Conservation (phyloP, 2,329 filamentous ascomycete species). For the Pestalotiopsis fici region DNA sequence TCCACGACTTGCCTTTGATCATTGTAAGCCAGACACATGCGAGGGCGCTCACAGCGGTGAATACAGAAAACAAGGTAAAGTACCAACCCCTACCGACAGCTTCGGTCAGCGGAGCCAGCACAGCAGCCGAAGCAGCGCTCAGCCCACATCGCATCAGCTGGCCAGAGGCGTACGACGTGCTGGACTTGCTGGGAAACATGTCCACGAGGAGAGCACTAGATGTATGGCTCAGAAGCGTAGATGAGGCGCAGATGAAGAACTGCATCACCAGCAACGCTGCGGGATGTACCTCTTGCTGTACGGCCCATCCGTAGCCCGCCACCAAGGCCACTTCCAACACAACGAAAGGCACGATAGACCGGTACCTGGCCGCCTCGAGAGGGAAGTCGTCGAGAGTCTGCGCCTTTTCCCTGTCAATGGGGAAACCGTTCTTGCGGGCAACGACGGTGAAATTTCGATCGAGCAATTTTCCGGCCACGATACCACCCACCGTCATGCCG, state of each 20-base stretch:
- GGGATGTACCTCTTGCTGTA: slow-evolving; percentile 2
- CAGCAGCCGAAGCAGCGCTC: slow-evolving; percentile 8
- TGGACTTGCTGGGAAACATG: slow-evolving; percentile 10
- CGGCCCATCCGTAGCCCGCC: slow-evolving; percentile 10
- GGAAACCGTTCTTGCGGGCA: background rate
- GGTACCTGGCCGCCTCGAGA: slow-evolving; percentile 7
- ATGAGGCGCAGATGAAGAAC: slow-evolving; percentile 9
- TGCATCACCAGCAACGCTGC: slow-evolving; percentile 8
- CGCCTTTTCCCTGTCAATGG: background rate
- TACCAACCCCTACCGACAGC: slow-evolving; percentile 9
- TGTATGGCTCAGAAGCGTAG: slow-evolving; percentile 9
- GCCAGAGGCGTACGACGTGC: slow-evolving; percentile 9
- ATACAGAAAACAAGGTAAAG: background rate
- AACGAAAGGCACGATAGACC: background rate
- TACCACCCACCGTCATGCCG: slow-evolving; percentile 10
- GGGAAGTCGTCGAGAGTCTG: background rate
- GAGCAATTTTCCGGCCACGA: slow-evolving; percentile 10
- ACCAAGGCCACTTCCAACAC: slow-evolving; percentile 3
- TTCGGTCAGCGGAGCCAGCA: slow-evolving; percentile 5
- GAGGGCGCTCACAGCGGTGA: background rate
- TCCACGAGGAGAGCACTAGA: slow-evolving; percentile 12
- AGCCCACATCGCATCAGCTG: slow-evolving; percentile 10
- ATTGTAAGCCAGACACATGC: background rate
- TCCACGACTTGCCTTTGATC: background rate
- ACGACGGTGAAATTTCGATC: slow-evolving; percentile 10